Conservation (phyloP, 192 early-diverging fungal species). For the Backusella tarrabulga region DNA sequence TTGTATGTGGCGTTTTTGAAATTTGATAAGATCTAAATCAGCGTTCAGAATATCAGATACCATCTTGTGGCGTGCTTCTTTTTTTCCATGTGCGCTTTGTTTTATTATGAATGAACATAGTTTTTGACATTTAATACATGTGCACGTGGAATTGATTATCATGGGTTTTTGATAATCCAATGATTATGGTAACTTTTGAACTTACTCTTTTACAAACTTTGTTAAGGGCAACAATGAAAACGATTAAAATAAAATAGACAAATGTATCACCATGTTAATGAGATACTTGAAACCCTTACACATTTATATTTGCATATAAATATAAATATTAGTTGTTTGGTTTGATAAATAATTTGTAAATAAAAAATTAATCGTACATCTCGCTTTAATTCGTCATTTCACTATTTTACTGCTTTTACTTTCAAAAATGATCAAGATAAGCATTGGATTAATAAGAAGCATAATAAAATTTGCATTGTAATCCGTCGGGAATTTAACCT, state of each 20-base stretch:
- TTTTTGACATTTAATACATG: background rate
- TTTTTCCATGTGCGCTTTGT: background rate
- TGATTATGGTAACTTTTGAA: background rate
- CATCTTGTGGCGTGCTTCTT: background rate
- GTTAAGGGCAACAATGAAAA: background rate
- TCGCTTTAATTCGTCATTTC: background rate
- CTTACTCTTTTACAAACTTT: background rate
- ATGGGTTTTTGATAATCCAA: background rate
- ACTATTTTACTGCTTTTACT: background rate
- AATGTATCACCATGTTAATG: background rate
- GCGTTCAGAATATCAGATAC: background rate
- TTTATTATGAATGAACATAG: background rate
- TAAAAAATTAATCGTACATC: background rate
- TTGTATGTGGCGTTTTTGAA: background rate
- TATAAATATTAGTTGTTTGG: background rate
- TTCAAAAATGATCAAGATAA: background rate
- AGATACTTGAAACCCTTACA: background rate
- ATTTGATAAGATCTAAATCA: slow-evolving; percentile 3
- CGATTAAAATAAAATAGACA: background rate
- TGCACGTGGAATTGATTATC: background rate
- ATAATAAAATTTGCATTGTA: background rate
- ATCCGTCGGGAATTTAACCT: background rate
- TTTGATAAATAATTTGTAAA: background rate
- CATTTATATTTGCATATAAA: background rate
- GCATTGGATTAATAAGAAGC: background rate